Evolutionary conservation across 2,329 filamentous ascomycete genomes (phyloP), one percentile per base, ranked within the genome.

Genomic region (Nemania abortiva): DNA sequence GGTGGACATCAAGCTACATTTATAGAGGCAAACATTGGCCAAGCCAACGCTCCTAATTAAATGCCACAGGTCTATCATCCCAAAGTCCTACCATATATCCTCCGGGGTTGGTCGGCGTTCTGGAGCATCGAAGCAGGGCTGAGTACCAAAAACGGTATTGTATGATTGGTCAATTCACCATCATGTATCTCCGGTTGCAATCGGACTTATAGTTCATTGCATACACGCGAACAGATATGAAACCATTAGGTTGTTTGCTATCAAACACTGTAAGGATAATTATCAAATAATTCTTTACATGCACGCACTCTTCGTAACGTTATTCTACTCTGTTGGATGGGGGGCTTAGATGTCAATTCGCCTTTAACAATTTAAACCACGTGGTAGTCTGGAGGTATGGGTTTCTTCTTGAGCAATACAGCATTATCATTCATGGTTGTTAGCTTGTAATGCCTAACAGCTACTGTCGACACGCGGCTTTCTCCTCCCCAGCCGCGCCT

Each of bases 341-440:
- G 11, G 6, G 34, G 7, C 7, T 47, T 20, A 47, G n/a, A 58
- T 31, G 22, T 49, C 9, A 18, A 24, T 37, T 24, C 15, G 24
- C 34, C 2, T 45, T 39, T 47, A 18, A 37, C 2, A 47, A 47
- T 6, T 47, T 4, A 22, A 18, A 53, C 29, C 20, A 52, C 24
- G 24, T 29, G 27, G 15, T 11, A 50, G 11, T 45, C 50, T 13
- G 20, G 6, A 20, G 10, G 42, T 39, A 13, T 37, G 10, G 10
- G 34, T 45, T 22, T 47, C 39, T 27, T 66, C 60, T 45, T 50
- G 75, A 78, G 74, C 76, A 76, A 78, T 78, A 74, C 72, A 72
- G 74, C 65, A 63, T 71, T 77, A 77, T 73, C 71, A 75, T 75
- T 75, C 70, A 77, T 76, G 66, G 72, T 76, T 76, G 75, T 73